phyloP scores from a whole-genome alignment of 352 stramenopile genomes.

The Globisporangium nunn region DNA sequence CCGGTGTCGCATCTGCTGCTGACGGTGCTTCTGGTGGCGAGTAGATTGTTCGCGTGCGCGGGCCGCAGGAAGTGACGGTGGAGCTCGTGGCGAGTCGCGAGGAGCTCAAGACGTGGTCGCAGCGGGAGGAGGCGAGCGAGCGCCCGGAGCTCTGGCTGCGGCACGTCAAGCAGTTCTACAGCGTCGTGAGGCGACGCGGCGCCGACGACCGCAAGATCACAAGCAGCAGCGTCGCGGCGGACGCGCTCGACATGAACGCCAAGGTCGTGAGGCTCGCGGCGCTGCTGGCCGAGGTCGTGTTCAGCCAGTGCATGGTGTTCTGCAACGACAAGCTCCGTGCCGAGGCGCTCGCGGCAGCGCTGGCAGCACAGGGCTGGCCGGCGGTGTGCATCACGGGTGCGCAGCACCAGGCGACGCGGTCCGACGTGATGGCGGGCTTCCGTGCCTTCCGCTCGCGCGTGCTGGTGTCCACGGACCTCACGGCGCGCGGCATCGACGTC shows the following conservation, averaged over 20 bases:
- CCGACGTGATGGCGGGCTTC: conserved; percentile 59
- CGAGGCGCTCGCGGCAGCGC: conserved; percentile 47
- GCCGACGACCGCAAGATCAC: conserved; percentile 1
- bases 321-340: conserved; percentile 81
- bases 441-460: conserved; percentile 39
- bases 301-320: conserved; percentile 80
- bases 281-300: conserved; percentile 59
- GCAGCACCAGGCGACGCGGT: conserved; percentile 48
- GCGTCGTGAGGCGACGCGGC: conserved; percentile 19
- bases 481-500: conserved; percentile 65
- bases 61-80: conserved; percentile 46
- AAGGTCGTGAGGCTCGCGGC: conserved; percentile 49
- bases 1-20: background rate
- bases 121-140: conserved; percentile 33
- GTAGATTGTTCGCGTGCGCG: conserved; percentile 66
- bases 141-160: conserved; percentile 61
- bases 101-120: conserved; percentile 35
- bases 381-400: conserved; percentile 61
- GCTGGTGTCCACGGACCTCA: conserved; percentile 77
- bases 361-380: conserved; percentile 46
- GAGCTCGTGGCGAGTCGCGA: conserved; percentile 49
- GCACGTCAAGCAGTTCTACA: conserved; percentile 66
- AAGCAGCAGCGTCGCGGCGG: background rate
- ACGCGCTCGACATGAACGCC: conserved; percentile 33
- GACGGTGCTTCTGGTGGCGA: background rate